Base-by-base conservation (phyloP, 495 filamentous ascomycete species). In the Neurospora hispaniola region DNA sequence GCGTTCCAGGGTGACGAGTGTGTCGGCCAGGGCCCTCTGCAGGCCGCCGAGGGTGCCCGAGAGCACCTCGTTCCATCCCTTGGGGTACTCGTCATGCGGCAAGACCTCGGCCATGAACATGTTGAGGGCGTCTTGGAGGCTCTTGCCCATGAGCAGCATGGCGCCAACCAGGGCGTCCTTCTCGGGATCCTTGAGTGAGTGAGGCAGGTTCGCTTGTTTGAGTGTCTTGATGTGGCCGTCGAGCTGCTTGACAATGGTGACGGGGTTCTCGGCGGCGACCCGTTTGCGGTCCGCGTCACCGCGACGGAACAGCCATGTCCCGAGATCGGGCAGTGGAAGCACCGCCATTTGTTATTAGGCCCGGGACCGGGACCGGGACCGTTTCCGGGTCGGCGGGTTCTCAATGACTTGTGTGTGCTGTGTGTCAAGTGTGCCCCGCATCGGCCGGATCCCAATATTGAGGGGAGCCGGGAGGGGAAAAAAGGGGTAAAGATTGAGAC, bases 131-230 rank as follows among this genome's bases (percentile, higher is more conserved):
- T 77, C 70, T 2, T 79, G 73, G 2, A 80, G 76, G 44, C 75
- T 78, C 14, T 78, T 72, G 41, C 76, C 76, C 46, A 80, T 70
- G 41, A 74, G 72, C 68, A 80, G 70, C 16, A 79, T 74, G 8
- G 78, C 79, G 27, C 78, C 79, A 35, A 80, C 75, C 18, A 80
- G 72, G 9, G 72, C 69, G 66, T 80, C 79, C 66, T 78, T 79
- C 66, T 79, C 79, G 38, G 73, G 72, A 40, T 76, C 74, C 9
- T 46, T 69, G 14, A 80, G 71, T 20, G 69, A 72, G 18, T 77
- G 72, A 23, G 71, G 72, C 40, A 72, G 40, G 72, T 72, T 74
- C 12, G 73, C 73, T 27, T 76, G 73, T 10, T 68, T 69, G 18
- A 79, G 71, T 20, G 78, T 74, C 43, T 66, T 72, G 18, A 77